Conservation (phyloP, 2,329 filamentous ascomycete species). For the Hypoxylon sp. region DNA sequence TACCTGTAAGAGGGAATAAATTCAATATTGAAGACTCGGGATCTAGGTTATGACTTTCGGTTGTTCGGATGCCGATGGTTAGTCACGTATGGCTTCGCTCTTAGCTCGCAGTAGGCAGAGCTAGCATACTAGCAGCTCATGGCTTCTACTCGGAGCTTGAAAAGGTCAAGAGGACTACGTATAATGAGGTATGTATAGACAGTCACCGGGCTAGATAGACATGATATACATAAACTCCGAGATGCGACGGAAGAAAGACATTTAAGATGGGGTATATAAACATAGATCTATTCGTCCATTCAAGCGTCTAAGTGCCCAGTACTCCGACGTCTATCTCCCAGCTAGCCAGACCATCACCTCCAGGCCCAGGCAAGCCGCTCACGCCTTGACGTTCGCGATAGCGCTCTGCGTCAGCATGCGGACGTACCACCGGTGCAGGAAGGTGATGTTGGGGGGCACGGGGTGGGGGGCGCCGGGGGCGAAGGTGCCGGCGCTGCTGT, state of each 20-base stretch:
- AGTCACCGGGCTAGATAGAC: not conserved
- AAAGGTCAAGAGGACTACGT: not conserved
- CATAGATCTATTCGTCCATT: not conserved
- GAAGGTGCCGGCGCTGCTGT: constrained; percentile 40
- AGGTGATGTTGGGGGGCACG: constrained; percentile 39
- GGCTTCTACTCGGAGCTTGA: not conserved
- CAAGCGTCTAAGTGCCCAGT: no score
- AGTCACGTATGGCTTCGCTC: not conserved
- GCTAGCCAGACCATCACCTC: not conserved
- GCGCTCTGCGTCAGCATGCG: constrained; percentile 42
- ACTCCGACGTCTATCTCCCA: not conserved
- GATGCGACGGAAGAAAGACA: not conserved
- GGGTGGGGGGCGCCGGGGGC: constrained; percentile 32
- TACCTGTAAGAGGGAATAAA: not conserved
- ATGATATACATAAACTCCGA: not conserved
- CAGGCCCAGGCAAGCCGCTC: constrained; percentile 2
- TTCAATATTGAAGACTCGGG: no score
- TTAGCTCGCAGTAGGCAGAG: no score
- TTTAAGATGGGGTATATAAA: constrained; percentile 1
- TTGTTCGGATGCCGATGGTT: no score
- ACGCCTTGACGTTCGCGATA: constrained; percentile 40
- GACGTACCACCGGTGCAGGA: constrained; percentile 44
- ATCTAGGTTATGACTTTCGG: no score
- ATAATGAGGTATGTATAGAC: no score
- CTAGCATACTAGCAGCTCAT: not conserved